Base-by-base conservation (phyloP, 2,329 filamentous ascomycete species). In the Oidium heveae region DNA sequence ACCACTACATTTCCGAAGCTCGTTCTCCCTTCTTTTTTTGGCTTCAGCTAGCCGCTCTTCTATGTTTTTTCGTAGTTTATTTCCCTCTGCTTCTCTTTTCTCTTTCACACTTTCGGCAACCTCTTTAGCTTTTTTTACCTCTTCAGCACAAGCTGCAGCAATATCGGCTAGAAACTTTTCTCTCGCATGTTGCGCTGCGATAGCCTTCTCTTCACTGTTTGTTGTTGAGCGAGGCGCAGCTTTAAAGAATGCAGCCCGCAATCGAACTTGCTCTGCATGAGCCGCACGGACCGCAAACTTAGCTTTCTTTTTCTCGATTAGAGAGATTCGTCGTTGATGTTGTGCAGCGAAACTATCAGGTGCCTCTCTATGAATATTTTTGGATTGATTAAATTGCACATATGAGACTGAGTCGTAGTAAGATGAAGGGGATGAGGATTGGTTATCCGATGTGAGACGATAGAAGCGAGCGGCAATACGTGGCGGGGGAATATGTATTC, bases 141-240 rank as follows among this genome's bases (percentile, higher is more conserved):
- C 85, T 66, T 87, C 84, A 20, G 85, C 85, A 63, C 85, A 89
- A 57, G 78, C 75, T 52, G 84, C 82, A 4, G 85, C 83, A 46
- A 89, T 87, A 65, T 88, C 84, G 9, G 83, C 84, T 18, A 91
- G 68, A 61, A 88, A 86, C 61, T 82, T 82, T 68, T 89, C 83
- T 56, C 86, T 75, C 0, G 84, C 82, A 59, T 86, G 76, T 58
- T 86, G 79, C 5, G 84, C 85, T 6, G 85, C 85, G 56, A 87
- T 68, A 3, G 84, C 83, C 53, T 82, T 74, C 66, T 88, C 84
- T 65, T 89, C 84, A 47, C 80, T 84, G 55, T 79, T 73, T 2
- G 75, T 77, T 34, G 70, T 76, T 59, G 81, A 77, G 20, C 74
- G 72, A 1, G 79, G 76, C 7, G 78, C 73, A 2, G 83, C 79